Base-by-base conservation (phyloP, 2,329 filamentous ascomycete species). In the Phaeosphaeriaceae sp. region DNA sequence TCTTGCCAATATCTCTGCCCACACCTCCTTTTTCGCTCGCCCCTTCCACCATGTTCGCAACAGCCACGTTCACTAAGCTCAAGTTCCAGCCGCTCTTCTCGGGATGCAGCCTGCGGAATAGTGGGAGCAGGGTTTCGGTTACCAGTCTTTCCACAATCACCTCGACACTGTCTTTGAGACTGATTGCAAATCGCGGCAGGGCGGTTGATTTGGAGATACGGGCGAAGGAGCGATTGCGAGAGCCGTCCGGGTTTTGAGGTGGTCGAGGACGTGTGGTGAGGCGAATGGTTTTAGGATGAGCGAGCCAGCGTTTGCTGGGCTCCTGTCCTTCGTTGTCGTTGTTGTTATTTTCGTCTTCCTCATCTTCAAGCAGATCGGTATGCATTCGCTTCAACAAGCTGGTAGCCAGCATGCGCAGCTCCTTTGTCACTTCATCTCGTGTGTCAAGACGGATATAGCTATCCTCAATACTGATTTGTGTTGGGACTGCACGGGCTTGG, bases 401-500 rank as follows among this genome's bases (percentile, higher is more conserved):
- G 13, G 80, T 82, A 0, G 90, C 84, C 1, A 97, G 80, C 58
- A 86, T 83, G n/a, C 81, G 77, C 42, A 97, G 81, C 76, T 96
- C 89, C 61, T 85, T 86, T 44, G 81, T 79, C 27, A 96, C 87
- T 57, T 88, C 84, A 1, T 86, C 76, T 51, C 89, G 73, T 0
- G 83, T 88, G 65, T 90, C 86, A 1, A 97, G 81, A 0, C 88
- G 87, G 22, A 86, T 84, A 74, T 96, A 98, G 17, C 92, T 95
- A 77, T 98, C 93, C 73, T 98, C 94, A 62, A 98, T 95, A 75
- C 92, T 95, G 73, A 98, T 96, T 76, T 97, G 93, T 1, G 87
- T 88, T 0, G 94, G 94, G 1, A 96, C 78, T 46, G 88, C 85
- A 65, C 86, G 86, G 1, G 88, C 90, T 61, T 88, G 83, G 50